Evolutionary conservation across 345 rosid genomes (phyloP).

Genomic region (Schrenkiella parvula): DNA sequence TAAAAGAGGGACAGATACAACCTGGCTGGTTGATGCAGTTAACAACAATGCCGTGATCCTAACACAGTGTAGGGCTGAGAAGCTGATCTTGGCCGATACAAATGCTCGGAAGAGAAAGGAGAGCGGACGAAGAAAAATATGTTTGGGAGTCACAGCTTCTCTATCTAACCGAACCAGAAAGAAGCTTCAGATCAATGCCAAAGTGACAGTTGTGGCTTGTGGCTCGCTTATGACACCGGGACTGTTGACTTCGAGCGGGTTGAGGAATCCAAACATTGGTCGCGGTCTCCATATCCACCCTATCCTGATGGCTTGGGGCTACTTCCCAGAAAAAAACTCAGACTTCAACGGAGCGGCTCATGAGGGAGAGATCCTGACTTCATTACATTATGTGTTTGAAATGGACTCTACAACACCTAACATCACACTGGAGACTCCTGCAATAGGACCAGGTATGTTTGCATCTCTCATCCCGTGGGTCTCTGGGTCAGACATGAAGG

Average conservation of each 20-base stretch:
- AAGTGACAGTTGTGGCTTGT: conserved; percentile 57
- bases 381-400: conserved; percentile 44
- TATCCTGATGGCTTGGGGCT: conserved; percentile 55
- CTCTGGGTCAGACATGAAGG: conserved; percentile 59
- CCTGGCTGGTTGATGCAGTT: conserved; percentile 72
- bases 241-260: conserved; percentile 51
- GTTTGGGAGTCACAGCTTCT: conserved; percentile 52
- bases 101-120: conserved; percentile 26
- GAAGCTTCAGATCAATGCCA: conserved; percentile 55
- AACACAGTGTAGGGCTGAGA: conserved; percentile 56
- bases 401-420: conserved; percentile 36
- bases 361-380: conserved; percentile 69
- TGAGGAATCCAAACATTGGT: conserved; percentile 55
- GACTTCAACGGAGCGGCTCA: conserved; percentile 37
- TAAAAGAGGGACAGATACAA: conserved; percentile 54
- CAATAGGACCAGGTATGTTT: conserved; percentile 57
- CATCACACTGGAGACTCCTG: conserved; percentile 55
- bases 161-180: conserved; percentile 24
- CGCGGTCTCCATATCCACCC: conserved; percentile 68
- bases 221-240: conserved; percentile 63
- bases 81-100: conserved; percentile 36
- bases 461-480: conserved; percentile 60
- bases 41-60: conserved; percentile 49
- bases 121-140: conserved; percentile 34
- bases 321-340: conserved; percentile 45